Evolutionary conservation across 495 filamentous ascomycete genomes (phyloP).

Genomic region (Cladorrhinum samala): DNA sequence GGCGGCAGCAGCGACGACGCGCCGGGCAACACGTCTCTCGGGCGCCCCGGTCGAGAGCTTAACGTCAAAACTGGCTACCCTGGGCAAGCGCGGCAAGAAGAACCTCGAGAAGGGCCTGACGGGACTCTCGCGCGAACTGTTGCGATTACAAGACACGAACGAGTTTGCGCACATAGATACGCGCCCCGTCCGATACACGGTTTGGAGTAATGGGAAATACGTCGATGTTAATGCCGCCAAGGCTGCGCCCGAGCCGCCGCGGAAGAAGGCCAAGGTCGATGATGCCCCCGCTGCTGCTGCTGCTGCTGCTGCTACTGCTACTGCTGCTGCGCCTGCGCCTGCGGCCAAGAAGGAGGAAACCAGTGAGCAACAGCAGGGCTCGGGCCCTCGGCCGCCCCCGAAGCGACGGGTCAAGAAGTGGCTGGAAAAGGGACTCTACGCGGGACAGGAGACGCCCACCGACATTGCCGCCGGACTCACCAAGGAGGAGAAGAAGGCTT

Average conservation of each 20-base stretch:
- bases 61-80: conserved; percentile 36
- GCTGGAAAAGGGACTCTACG: conserved; percentile 78
- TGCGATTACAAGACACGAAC: conserved; percentile 46
- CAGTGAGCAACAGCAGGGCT: background rate
- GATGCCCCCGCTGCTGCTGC: background rate
- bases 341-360: conserved; percentile 38
- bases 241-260: conserved; percentile 25
- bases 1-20: conserved; percentile 29
- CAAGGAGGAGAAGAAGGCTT: conserved; percentile 56
- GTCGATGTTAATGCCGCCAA: conserved; percentile 27
- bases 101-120: conserved; percentile 33
- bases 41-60: conserved; percentile 41
- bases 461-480: conserved; percentile 53
- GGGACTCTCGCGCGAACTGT: conserved; percentile 42
- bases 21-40: conserved; percentile 36
- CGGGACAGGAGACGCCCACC: conserved; percentile 63
- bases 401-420: conserved; percentile 60
- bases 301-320: conserved; percentile 25
- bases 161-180: conserved; percentile 49
- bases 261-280: conserved; percentile 40
- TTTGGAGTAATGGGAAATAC: conserved; percentile 53
- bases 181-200: conserved; percentile 41
- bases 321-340: conserved; percentile 15
- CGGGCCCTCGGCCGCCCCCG: conserved; percentile 31
- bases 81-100: conserved; percentile 43